Percentiles rank a stretch among this genome's conserved stretches.
Conservation (phyloP, 73 alveolate genomes). For the Blepharisma stoltei region DNA sequence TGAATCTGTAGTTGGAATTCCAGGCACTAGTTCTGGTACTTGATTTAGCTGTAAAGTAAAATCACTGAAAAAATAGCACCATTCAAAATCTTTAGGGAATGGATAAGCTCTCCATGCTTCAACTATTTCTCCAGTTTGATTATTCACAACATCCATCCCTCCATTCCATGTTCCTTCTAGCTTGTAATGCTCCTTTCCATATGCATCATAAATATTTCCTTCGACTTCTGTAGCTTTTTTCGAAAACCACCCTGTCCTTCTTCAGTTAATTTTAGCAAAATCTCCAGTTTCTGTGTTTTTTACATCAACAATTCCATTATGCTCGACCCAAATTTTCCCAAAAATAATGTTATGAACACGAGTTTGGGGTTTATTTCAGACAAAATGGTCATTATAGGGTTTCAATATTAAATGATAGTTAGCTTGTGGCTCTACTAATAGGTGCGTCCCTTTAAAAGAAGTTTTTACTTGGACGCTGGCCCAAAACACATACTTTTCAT, state of each 20-base stretch:
- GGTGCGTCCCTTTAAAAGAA: conserved; percentile 46
- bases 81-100: conserved; percentile 3
- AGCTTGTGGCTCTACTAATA: conserved; percentile 39
- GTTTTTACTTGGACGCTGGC: conserved; percentile 33
- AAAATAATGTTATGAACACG: conserved; percentile 39
- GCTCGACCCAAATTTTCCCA: conserved; percentile 42
- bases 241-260: conserved; percentile 47
- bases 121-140: background rate
- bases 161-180: conserved; percentile 10
- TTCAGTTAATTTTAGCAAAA: conserved; percentile 31
- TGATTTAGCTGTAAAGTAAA: background rate
- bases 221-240: conserved; percentile 24
- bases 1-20: conserved; percentile 92
- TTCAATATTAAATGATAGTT: conserved; percentile 40
- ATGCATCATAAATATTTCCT: conserved; percentile 17
- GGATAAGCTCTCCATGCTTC: background rate
- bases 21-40: conserved; percentile 56
- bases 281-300: conserved; percentile 36
- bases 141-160: background rate
- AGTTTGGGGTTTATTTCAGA: conserved; percentile 37
- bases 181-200: background rate
- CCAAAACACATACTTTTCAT: conserved; percentile 45
- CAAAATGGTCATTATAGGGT: conserved; percentile 34
- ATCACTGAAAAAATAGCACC: background rate
- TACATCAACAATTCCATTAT: conserved; percentile 31